These are phyloP conservation scores for Royoungia palumana DNA, from an alignment of 768 basidiomycete genomes.

Conservation along the genomic window DNA sequence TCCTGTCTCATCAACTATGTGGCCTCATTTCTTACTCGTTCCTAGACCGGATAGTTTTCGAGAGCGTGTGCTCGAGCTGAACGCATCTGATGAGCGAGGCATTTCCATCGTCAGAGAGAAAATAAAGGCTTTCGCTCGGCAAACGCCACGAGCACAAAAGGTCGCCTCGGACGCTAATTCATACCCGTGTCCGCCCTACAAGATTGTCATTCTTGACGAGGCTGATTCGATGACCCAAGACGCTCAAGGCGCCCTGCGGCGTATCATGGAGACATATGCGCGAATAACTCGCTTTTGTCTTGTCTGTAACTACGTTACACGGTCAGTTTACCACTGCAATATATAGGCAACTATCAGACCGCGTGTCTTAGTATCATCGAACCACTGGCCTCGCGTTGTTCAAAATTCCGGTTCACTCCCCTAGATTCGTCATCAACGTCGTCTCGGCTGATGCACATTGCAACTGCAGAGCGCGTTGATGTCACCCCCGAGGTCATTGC, in stretches of 20 bases:
- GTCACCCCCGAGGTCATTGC: conserved; percentile 59
- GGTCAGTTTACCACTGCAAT: conserved; percentile 49
- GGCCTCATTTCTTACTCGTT: background rate
- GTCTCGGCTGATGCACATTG: conserved; percentile 75
- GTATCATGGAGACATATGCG: conserved; percentile 99
- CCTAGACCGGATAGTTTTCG: conserved; percentile 92
- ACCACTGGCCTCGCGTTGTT: conserved; percentile 96
- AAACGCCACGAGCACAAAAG: conserved; percentile 79
- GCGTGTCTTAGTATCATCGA: conserved; percentile 80
- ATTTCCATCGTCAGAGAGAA: conserved; percentile 97
- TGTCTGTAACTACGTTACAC: conserved; percentile 98
- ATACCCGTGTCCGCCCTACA: conserved; percentile 97
- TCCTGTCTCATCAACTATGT: background rate
- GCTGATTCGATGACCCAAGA: conserved; percentile 99
- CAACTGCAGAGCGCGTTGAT: conserved; percentile 65
- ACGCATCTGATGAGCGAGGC: conserved; percentile 98
- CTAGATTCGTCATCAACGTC: conserved; percentile 77
- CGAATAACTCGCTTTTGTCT: conserved; percentile 96
- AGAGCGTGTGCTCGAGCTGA: conserved; percentile 90
- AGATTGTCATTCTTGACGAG: conserved; percentile 98
- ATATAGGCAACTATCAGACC: conserved; percentile 1
- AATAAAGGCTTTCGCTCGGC: conserved; percentile 96
- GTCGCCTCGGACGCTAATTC: conserved; percentile 71
- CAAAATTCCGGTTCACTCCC: conserved; percentile 97
- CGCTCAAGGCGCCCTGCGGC: conserved; percentile 90